These are phyloP conservation scores for Circinella minor DNA, from an alignment of 371 early-diverging fungal species.

Conservation along the genomic window DNA sequence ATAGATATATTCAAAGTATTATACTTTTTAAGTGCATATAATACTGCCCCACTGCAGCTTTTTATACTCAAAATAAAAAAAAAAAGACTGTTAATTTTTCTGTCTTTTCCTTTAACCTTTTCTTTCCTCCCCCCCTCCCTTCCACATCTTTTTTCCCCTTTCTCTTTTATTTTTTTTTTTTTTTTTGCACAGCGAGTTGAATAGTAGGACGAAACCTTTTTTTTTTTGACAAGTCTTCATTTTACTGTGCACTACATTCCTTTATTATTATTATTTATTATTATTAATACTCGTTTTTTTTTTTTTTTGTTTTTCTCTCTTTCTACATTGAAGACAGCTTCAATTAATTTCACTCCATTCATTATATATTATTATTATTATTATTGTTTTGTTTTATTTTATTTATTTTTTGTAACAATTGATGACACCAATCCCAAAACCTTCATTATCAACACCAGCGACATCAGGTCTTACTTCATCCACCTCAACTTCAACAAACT, in stretches of 20 bases:
- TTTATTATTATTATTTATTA: neutral
- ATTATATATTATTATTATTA: neutral
- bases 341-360: neutral
- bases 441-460: constrained; percentile 18
- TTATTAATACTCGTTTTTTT: too few species aligned
- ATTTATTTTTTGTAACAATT: neutral
- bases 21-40: too few species aligned
- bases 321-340: too few species aligned
- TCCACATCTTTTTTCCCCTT: constrained; percentile 4
- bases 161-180: constrained; percentile 5
- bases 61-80: too few species aligned
- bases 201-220: constrained; percentile 1
- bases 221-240: constrained; percentile 1
- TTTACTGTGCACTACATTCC: neutral
- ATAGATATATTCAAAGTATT: too few species aligned
- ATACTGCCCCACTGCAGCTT: too few species aligned
- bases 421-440: constrained; percentile 16
- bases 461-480: constrained; percentile 15
- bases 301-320: too few species aligned
- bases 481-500: constrained; percentile 20
- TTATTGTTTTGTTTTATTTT: neutral
- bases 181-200: constrained; percentile 1
- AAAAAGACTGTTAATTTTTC: neutral
- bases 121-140: neutral
- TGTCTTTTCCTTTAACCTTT: too few species aligned